Conservation (phyloP, 352 stramenopile genomes). For the Globisporangium barbulae region DNA sequence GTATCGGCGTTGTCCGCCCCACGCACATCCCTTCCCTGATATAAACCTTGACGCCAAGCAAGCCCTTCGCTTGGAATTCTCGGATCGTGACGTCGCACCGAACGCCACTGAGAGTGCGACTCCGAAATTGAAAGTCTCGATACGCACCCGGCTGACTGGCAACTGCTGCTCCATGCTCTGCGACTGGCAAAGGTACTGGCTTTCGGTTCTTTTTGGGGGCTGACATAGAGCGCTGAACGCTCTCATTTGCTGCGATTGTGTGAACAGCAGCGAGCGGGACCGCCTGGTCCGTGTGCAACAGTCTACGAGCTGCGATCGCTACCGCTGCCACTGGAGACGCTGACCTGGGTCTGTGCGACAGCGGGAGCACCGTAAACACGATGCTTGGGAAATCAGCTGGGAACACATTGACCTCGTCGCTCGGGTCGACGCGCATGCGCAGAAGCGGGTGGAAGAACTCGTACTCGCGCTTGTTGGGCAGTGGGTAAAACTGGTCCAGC, state of each 20-base stretch:
- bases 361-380: conserved; percentile 9
- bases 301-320: not conserved
- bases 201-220: not conserved
- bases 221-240: not conserved
- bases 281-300: not conserved
- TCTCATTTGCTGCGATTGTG: not conserved
- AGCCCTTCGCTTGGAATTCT: conserved; percentile 5
- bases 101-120: conserved; percentile 3
- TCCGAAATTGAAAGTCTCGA: conserved; percentile 2
- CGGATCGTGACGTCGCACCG: conserved; percentile 11
- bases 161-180: not conserved
- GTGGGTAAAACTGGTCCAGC: conserved; percentile 30
- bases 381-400: conserved; percentile 13
- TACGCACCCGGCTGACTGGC: conserved; percentile 4
- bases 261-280: not conserved
- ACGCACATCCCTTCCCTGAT: conserved; percentile 1
- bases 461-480: conserved; percentile 23
- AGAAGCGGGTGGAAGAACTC: conserved; percentile 23
- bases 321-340: not conserved
- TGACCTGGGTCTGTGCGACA: not conserved
- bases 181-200: not conserved
- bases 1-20: conserved; percentile 6
- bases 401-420: conserved; percentile 13
- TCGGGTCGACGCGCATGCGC: conserved; percentile 8
- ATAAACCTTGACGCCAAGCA: conserved; percentile 9